Base-by-base conservation (phyloP, 2,329 filamentous ascomycete genomes). In the Microsporum canis region DNA sequence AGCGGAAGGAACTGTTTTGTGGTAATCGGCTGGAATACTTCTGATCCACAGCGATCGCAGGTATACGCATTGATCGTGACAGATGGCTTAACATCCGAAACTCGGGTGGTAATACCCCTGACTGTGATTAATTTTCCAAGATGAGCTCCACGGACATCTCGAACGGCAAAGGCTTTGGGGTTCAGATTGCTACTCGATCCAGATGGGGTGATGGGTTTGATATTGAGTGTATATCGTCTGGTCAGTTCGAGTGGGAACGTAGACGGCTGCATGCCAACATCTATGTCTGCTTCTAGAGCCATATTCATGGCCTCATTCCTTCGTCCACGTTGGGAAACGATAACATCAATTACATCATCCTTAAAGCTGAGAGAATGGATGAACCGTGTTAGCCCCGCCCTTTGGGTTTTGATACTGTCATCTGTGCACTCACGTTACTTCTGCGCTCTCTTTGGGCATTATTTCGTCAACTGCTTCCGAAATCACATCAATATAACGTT, bases 11-110 rank as follows among this genome's bases (percentile, higher is more conserved):
- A 99, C 67, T 95, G 89, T 75, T 91, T 96, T 61, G 91, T 88
- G 61, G 84, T 89, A 68, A 99, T 83, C 2, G 95, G 92, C 76
- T 99, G 94, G 81, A 97, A 99, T 70, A 99, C 92, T 76, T 99
- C 94, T 72, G 88, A 91, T 62, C 94, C 94, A 70, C 94, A 99
- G 64, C 90, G 86, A 74, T 99, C 94, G 76, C 94, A 99, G 59
- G 91, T 94, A 76, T 99, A 99, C 41, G 94, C 94, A 73, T 95
- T 96, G 71, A 99, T 95, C 71, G 92, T 88, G n/a, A 97, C 89
- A 8, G 94, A 86, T 41, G 94, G 94, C 79, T 99, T 99, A 68
- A 99, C 94, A 71, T 99, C 94, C 1, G 94, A 96, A 1, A 97
- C 94, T 70, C 94, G 84, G 0, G 94, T 99, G 1, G 91, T 87